Percentiles rank a stretch among this genome's conserved stretches.
Evolutionary conservation across 345 rosid genomes (phyloP).

Genomic region (Murraya paniculata): DNA sequence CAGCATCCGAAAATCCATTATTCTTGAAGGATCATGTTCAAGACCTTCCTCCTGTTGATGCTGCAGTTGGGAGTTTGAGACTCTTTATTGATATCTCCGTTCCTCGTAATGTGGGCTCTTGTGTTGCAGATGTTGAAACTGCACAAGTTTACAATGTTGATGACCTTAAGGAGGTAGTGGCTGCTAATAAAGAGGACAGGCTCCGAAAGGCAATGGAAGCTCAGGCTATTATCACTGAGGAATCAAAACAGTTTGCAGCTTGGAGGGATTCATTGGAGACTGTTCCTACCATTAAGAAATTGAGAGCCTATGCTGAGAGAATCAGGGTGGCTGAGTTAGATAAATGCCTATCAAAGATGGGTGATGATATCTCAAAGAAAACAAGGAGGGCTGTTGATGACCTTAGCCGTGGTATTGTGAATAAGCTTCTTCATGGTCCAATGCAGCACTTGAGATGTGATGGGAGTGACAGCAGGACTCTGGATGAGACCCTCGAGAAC

Average conservation of each 20-base stretch:
- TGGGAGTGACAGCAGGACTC: conserved; percentile 69
- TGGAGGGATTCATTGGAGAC: conserved; percentile 98
- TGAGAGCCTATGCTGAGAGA: conserved; percentile 93
- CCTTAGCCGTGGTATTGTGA: conserved; percentile 86
- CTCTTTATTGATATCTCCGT: conserved; percentile 88
- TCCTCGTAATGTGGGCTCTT: conserved; percentile 87
- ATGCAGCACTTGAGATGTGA: conserved; percentile 99
- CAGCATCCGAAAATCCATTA: conserved; percentile 78
- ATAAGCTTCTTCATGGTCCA: conserved; percentile 95
- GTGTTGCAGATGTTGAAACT: conserved; percentile 52
- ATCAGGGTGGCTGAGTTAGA: conserved; percentile 76
- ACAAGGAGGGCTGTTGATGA: conserved; percentile 83
- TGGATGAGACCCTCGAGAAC: conserved; percentile 85
- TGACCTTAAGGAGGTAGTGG: conserved; percentile 98
- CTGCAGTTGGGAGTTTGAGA: conserved; percentile 63
- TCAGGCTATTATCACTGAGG: conserved; percentile 72
- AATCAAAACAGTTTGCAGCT: conserved; percentile 78
- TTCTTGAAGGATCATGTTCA: conserved; percentile 66
- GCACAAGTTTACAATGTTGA: conserved; percentile 81
- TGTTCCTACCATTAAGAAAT: conserved; percentile 91
- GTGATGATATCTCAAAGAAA: conserved; percentile 84
- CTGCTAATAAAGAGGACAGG: conserved; percentile 94
- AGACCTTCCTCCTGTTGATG: conserved; percentile 49
- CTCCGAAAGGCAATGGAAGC: conserved; percentile 95
- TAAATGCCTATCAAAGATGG: conserved; percentile 91